Evolutionary conservation across 805 yeast species (phyloP), one percentile per base, ranked within the genome.

Genomic region (Sugiyamaella boreocaroliniensis): DNA sequence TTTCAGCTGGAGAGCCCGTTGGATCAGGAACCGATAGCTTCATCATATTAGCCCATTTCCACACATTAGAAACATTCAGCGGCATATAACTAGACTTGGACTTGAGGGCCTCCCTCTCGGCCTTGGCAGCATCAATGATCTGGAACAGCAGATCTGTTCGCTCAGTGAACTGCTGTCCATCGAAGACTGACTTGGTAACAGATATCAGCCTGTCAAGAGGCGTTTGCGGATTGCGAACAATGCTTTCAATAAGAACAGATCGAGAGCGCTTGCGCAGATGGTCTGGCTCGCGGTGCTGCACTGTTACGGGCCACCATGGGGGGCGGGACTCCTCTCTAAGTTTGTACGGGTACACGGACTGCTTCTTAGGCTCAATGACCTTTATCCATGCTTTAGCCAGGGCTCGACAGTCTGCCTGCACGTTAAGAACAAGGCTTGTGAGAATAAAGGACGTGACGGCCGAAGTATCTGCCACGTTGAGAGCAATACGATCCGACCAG

Each of bases 261-360:
- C 93, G 69, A 59, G 81, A 84, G 0, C 67, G 68, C 62, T 82
- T 85, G 53, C 71, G 74, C 53, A 86, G 68, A 67, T 86, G 92
- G 63, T 85, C 92, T 0, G 92, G 92, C 61, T 85, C 90, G 44
- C 71, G 73, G 66, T 85, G 92, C 40, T 78, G 69, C 0, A 82
- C 77, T 11, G 57, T 52, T 0, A 43, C 40, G 0, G 90, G 90
- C 93, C 93, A 85, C 90, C 90, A 85, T 4, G 62, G 60, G 0
- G 92, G 93, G 56, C 71, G 77, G 11, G 76, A 59, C 0, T 22
- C 47, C 12, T 76, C 76, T 1, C 80, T 80, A 9, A 63, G 61
- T 50, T 79, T 83, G 63, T 85, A 85, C 2, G 92, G 92, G 58
- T 69, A 76, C 20, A 69, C 67, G 1, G 83, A 72, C 65, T 84